phyloP scores from a whole-genome alignment of 371 early-diverging fungal genomes.

The Batkoa obscura region DNA sequence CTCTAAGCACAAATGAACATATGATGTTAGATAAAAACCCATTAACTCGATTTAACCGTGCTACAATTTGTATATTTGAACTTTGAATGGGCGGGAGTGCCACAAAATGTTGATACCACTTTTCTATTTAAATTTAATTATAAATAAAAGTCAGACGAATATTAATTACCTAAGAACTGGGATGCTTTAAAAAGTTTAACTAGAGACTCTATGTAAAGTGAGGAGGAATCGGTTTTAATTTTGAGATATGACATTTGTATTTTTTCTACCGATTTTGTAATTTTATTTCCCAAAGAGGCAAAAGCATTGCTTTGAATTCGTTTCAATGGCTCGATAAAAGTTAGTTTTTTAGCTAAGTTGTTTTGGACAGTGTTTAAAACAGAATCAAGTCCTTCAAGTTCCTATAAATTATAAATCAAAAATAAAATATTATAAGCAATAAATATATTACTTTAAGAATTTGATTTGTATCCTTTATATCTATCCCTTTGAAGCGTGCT shows the following conservation, averaged over 20 bases:
- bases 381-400: constrained; percentile 13
- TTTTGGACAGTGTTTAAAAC: constrained; percentile 12
- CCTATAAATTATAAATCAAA: constrained; percentile 8
- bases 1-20: constrained; percentile 17
- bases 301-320: neutral
- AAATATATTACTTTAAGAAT: neutral
- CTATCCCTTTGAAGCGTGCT: neutral
- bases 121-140: neutral
- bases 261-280: constrained; percentile 16
- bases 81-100: neutral
- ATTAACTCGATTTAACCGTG: constrained; percentile 11
- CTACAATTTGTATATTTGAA: constrained; percentile 12
- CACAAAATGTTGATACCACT: constrained; percentile 5
- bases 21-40: constrained; percentile 13
- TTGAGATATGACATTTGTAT: constrained; percentile 7
- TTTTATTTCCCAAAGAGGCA: constrained; percentile 5
- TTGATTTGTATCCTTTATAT: neutral
- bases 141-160: neutral
- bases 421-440: neutral
- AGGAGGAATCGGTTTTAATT: constrained; percentile 11
- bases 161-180: constrained; percentile 8
- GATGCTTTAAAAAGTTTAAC: constrained; percentile 14
- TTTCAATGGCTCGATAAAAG: constrained; percentile 14
- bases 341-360: constrained; percentile 14
- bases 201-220: constrained; percentile 13